A percentile compares a stretch with the other conserved stretches of the same genome.
These are phyloP conservation scores for Suillus luteus DNA, from an alignment of 768 basidiomycete genomes.

Conservation along the genomic window DNA sequence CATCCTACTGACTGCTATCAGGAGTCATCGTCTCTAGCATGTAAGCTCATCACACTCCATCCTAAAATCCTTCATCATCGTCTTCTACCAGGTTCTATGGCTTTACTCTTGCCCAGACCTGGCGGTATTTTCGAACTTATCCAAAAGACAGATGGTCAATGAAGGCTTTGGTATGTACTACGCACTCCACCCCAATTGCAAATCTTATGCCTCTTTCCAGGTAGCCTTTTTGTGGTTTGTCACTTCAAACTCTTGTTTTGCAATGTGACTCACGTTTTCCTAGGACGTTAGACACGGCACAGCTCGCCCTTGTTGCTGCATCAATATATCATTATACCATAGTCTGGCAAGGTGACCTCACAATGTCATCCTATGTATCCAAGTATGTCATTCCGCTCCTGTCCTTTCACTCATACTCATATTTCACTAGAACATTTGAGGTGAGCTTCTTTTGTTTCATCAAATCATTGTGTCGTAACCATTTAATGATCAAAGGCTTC, in stretches of 20 bases:
- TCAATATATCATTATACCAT: constrained; percentile 37
- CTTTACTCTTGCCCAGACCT: constrained; percentile 37
- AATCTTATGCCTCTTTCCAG: constrained; percentile 14
- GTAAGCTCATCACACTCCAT: constrained; percentile 21
- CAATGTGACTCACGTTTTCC: not conserved
- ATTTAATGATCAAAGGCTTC: constrained; percentile 28
- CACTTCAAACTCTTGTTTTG: not conserved
- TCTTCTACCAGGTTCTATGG: constrained; percentile 33
- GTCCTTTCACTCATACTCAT: not conserved
- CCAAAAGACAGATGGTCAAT: constrained; percentile 31
- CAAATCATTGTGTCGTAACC: not conserved
- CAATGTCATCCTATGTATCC: constrained; percentile 31
- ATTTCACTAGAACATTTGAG: constrained; percentile 7
- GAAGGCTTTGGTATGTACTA: constrained; percentile 33
- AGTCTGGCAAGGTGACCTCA: constrained; percentile 27
- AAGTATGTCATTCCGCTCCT: constrained; percentile 19
- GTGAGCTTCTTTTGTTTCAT: not conserved
- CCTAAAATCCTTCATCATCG: not conserved
- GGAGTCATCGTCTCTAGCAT: constrained; percentile 36
- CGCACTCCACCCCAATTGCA: not conserved
- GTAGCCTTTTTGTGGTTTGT: constrained; percentile 33
- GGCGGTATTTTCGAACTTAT: constrained; percentile 35
- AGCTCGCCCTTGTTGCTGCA: constrained; percentile 31
- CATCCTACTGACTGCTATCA: constrained; percentile 16
- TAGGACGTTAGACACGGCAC: constrained; percentile 31